These are phyloP conservation scores for Lentinula sp. DNA, from an alignment of 768 basidiomycete species.

Conservation along the genomic window DNA sequence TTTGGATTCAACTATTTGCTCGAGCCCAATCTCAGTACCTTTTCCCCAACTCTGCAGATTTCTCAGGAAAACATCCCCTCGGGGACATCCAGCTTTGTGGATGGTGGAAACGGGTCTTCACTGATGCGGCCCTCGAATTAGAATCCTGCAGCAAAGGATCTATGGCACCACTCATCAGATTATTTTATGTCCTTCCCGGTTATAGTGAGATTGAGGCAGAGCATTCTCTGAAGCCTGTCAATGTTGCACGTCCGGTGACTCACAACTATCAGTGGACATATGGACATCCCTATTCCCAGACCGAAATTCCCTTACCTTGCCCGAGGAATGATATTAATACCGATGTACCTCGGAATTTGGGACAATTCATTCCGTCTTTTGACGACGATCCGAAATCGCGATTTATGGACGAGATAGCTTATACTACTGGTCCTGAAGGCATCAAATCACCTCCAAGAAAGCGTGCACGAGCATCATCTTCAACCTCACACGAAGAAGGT, in stretches of 20 bases:
- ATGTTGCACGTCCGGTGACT: slow-evolving; percentile 12
- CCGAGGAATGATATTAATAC: slow-evolving; percentile 19
- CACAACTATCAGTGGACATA: slow-evolving; percentile 51
- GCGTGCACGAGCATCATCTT: slow-evolving; percentile 34
- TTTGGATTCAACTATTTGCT: slow-evolving; percentile 89
- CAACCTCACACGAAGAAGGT: slow-evolving; percentile 17
- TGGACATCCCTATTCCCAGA: slow-evolving; percentile 71
- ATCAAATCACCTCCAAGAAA: slow-evolving; percentile 60
- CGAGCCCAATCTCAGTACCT: slow-evolving; percentile 88
- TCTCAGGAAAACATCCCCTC: slow-evolving; percentile 62
- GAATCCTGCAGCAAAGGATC: slow-evolving; percentile 11
- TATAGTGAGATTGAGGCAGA: slow-evolving; percentile 62
- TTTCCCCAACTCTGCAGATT: slow-evolving; percentile 82
- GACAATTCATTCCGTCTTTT: slow-evolving; percentile 79
- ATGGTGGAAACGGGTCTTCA: slow-evolving; percentile 88
- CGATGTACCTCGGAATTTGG: slow-evolving; percentile 41
- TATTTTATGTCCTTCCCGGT: slow-evolving; percentile 69
- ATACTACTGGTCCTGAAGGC: slow-evolving; percentile 53
- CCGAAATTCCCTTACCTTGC: slow-evolving; percentile 41
- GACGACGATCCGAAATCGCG: slow-evolving; percentile 97
- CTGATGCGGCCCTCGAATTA: slow-evolving; percentile 44
- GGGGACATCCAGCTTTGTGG: slow-evolving; percentile 75
- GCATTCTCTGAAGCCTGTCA: slow-evolving; percentile 40
- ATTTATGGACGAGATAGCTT: slow-evolving; percentile 87
- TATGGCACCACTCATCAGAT: slow-evolving; percentile 17